A percentile compares a stretch with the other conserved stretches of the same genome.
Conservation (phyloP, 2,329 filamentous ascomycete genomes). For the Fusarium buharicum region DNA sequence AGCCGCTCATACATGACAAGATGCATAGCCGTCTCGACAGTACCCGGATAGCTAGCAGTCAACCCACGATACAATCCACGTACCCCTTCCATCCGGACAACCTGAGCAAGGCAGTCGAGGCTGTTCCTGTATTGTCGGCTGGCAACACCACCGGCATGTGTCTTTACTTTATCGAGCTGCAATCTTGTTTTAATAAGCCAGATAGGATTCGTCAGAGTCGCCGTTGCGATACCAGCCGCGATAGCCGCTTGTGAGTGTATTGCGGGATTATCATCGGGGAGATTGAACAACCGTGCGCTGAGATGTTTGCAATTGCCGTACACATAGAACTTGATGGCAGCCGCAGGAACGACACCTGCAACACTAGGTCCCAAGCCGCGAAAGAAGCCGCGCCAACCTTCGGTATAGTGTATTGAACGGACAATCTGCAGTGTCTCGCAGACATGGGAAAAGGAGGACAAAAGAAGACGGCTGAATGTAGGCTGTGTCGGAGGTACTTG, state of each 20-base stretch:
- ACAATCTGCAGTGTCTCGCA: constrained; percentile 84
- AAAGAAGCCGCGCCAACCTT: constrained; percentile 76
- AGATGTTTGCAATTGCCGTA: constrained; percentile 78
- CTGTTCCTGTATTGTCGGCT: constrained; percentile 73
- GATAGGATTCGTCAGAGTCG: constrained; percentile 78
- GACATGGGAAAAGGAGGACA: constrained; percentile 74
- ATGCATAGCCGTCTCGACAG: constrained; percentile 74
- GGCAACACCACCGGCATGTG: constrained; percentile 53
- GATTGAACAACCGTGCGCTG: constrained; percentile 68
- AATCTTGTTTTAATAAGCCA: constrained; percentile 79
- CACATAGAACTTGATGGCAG: constrained; percentile 76
- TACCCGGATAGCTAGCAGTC: constrained; percentile 75
- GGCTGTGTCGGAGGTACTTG: constrained; percentile 59
- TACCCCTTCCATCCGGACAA: constrained; percentile 71
- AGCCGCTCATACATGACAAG: constrained; percentile 79
- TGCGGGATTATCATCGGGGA: constrained; percentile 64
- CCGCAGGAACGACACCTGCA: constrained; percentile 74
- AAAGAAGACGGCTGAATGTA: constrained; percentile 65
- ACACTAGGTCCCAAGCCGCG: constrained; percentile 77
- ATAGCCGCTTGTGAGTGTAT: constrained; percentile 72
- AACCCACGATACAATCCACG: constrained; percentile 73
- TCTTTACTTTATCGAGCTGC: constrained; percentile 73
- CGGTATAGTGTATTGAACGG: constrained; percentile 74
- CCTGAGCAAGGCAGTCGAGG: constrained; percentile 73
- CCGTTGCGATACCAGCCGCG: constrained; percentile 71